These are phyloP conservation scores for Suillus hirtellus DNA, from an alignment of 768 basidiomycete species.

Conservation along the genomic window DNA sequence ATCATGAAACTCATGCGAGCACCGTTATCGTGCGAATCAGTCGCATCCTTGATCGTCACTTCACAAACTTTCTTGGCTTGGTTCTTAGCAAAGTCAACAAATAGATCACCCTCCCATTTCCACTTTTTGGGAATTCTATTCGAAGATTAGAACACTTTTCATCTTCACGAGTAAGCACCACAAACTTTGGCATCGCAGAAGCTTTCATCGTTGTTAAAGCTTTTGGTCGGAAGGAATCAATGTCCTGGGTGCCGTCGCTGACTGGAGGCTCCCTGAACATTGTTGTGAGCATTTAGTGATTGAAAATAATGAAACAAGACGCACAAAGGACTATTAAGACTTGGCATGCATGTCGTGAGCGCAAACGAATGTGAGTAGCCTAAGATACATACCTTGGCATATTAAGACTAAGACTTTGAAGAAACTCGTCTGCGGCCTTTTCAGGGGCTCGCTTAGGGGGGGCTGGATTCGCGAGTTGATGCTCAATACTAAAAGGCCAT, in stretches of 20 bases:
- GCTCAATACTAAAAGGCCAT: constrained; percentile 2
- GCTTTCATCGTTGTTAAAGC: constrained; percentile 17
- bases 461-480: constrained; percentile 11
- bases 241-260: constrained; percentile 7
- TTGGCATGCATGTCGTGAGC: constrained; percentile 11
- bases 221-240: constrained; percentile 7
- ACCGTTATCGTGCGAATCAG: constrained; percentile 39
- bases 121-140: constrained; percentile 59
- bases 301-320: constrained; percentile 6
- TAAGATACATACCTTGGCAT: constrained; percentile 26
- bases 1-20: constrained; percentile 53
- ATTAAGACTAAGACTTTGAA: constrained; percentile 26
- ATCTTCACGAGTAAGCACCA: constrained; percentile 11
- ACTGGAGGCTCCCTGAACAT: constrained; percentile 20
- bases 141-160: constrained; percentile 11
- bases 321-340: constrained; percentile 29
- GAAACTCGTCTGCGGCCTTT: constrained; percentile 26
- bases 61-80: constrained; percentile 49
- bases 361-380: neutral
- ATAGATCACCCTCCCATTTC: constrained; percentile 64
- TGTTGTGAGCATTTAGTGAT: neutral
- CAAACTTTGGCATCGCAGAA: constrained; percentile 28
- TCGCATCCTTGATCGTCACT: constrained; percentile 46
- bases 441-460: constrained; percentile 25
- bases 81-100: constrained; percentile 38